Conservation (phyloP, 148 eudicot genomes). For the Selenicereus undatus region DNA sequence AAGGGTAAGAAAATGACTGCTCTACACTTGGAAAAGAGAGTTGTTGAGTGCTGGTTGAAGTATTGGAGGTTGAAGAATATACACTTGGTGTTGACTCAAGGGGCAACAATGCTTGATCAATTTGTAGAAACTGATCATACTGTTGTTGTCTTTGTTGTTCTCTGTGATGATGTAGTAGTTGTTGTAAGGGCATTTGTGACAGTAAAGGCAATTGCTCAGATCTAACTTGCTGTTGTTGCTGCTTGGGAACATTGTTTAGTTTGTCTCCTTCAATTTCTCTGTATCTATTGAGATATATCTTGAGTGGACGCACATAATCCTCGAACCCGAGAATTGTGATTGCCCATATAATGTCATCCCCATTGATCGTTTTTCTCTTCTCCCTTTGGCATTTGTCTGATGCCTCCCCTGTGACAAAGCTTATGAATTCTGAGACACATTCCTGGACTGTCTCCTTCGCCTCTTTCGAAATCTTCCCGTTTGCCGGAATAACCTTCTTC, state of each 20-base stretch:
- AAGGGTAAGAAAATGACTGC: background rate
- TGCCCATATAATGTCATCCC: constrained; percentile 73
- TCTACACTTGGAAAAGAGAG: background rate
- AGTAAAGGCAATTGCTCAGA: constrained; percentile 7
- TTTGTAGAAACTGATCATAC: constrained; percentile 34
- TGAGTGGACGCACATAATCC: constrained; percentile 61
- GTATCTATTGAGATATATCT: constrained; percentile 47
- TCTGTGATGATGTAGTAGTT: constrained; percentile 27
- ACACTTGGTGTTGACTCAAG: constrained; percentile 24
- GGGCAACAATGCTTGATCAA: constrained; percentile 31
- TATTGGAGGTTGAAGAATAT: constrained; percentile 30
- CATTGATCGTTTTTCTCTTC: constrained; percentile 73
- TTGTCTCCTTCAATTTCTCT: constrained; percentile 68
- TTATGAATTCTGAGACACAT: constrained; percentile 77
- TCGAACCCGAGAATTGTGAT: constrained; percentile 66
- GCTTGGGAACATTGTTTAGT: constrained; percentile 52
- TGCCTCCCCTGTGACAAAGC: constrained; percentile 73
- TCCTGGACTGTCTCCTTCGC: constrained; percentile 77
- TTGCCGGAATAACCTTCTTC: constrained; percentile 62
- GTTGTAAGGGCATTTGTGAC: constrained; percentile 18
- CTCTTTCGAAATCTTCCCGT: constrained; percentile 66
- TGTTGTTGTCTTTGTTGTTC: constrained; percentile 20
- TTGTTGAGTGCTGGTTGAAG: background rate
- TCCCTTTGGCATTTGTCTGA: constrained; percentile 78
- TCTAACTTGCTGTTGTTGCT: constrained; percentile 42